Evolutionary conservation across 352 stramenopile genomes (phyloP), one percentile per base, ranked within the genome.

Genomic region (Aphanomyces euteiches): DNA sequence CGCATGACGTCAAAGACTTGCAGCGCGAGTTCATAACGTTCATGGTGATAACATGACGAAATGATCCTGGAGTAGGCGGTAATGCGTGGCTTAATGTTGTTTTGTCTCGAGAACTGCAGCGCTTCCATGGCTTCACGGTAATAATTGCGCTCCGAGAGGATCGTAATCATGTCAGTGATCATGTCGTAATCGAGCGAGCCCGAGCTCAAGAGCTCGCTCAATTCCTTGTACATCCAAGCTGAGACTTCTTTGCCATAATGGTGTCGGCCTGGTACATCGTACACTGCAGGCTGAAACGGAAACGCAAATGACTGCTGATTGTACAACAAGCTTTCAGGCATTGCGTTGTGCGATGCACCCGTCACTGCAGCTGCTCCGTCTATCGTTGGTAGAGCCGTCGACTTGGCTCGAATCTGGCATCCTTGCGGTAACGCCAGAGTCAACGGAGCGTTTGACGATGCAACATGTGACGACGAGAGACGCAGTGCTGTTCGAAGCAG

Each of bases 1-100:
- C 87, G 79, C 84, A 93, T 91, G 74, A 95, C 86, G 65, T 95
- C 87, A 59, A 95, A 95, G 66, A 95, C 81, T 15, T 85, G 80
- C 66, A 95, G 73, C n/a, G 87, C 87, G 43, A 90, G 77, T 13
- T 77, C 69, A 73, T 77, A 95, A 69, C 88, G 72, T 56, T 83
- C 56, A 39, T 89, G 78, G 61, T 87, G 81, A 77, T 95, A 95
- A 74, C 87, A 93, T 40, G 80, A 88, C 67, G 81, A 76, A 69
- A 95, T 90, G 47, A 84, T 81, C 64, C 75, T 82, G 48, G 87
- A 95, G 78, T 95, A 95, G 41, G 85, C 77, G 68, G 90, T 82
- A 67, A 95, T 95, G 45, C 84, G 85, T 17, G 87, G 85, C 3
- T 86, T 85, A n/a, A 90, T 64, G 53, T 84, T 82, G 50, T 90